These are phyloP conservation scores for Eucalyptus virginea DNA, from an alignment of 345 rosid species.

Conservation along the genomic window DNA sequence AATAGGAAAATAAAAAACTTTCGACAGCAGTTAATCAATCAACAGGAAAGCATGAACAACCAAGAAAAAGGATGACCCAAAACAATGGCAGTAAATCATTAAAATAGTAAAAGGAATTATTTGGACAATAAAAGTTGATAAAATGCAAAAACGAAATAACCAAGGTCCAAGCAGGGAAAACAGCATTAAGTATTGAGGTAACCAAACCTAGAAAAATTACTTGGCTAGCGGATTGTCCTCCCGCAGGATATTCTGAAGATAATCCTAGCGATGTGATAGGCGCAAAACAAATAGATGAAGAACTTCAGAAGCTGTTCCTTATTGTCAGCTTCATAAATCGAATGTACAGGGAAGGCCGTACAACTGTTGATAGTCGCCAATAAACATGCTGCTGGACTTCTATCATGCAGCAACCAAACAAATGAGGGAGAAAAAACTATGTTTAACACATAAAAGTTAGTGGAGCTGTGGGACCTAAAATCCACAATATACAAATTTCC, in stretches of 20 bases:
- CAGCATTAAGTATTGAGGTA: not conserved
- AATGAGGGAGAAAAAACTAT: not conserved
- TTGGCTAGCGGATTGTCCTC: not conserved
- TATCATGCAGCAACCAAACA: not conserved
- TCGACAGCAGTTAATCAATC: not conserved
- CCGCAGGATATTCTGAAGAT: not conserved
- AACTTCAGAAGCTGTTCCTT: not conserved
- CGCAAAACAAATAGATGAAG: not conserved
- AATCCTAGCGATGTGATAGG: not conserved
- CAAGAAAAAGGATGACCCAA: not conserved
- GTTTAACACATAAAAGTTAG: not conserved
- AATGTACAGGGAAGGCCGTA: not conserved
- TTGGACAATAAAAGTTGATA: not conserved
- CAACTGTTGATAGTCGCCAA: not conserved
- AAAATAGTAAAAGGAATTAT: not conserved
- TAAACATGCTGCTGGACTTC: not conserved
- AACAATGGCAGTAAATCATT: not conserved
- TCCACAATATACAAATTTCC: not conserved
- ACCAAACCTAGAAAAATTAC: not conserved
- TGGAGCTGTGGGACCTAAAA: not conserved
- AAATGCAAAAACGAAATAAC: not conserved
- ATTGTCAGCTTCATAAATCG: not conserved
- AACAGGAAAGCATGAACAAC: not conserved
- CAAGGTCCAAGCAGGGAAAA: not conserved
- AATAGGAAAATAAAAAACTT: not conserved